Evolutionary conservation across 1,284 basidiomycete genomes (phyloP).

Genomic region (Erythrobasidium hasegawianum): DNA sequence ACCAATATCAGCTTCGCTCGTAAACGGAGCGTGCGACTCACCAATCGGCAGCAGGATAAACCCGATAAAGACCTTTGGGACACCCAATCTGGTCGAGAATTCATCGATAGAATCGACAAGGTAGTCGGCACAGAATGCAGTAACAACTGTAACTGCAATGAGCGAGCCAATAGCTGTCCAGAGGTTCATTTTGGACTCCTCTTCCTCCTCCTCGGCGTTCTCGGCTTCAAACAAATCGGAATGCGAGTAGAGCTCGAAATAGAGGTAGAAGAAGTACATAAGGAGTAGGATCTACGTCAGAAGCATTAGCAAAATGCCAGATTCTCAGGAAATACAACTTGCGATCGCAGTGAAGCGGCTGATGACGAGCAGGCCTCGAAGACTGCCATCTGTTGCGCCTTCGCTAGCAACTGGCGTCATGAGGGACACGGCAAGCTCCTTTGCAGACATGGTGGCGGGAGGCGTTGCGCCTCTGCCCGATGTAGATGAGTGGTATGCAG

Average conservation of each 20-base stretch:
- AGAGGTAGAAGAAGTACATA: constrained; percentile 68
- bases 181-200: constrained; percentile 64
- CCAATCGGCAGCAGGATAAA: constrained; percentile 69
- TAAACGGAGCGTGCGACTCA: constrained; percentile 51
- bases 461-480: constrained; percentile 5
- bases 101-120: constrained; percentile 85
- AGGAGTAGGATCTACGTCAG: constrained; percentile 59
- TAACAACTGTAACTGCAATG: constrained; percentile 65
- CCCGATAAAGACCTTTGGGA: constrained; percentile 79
- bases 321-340: constrained; percentile 11
- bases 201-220: constrained; percentile 54
- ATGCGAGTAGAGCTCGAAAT: constrained; percentile 58
- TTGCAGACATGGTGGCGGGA: constrained; percentile 10
- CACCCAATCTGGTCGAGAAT: constrained; percentile 69
- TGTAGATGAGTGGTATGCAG: constrained; percentile 25
- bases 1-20: constrained; percentile 51
- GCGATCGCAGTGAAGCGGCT: constrained; percentile 76
- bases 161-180: constrained; percentile 58
- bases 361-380: constrained; percentile 64
- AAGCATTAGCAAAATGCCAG: too few species aligned
- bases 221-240: constrained; percentile 55
- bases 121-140: constrained; percentile 76
- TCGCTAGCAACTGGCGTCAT: constrained; percentile 4
- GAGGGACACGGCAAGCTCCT: constrained; percentile 12
- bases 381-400: constrained; percentile 15